Percentiles rank a stretch among this genome's conserved stretches.
These are phyloP conservation scores for Fusarium udum DNA, from an alignment of 2,329 filamentous ascomycete genomes.

Conservation along the genomic window DNA sequence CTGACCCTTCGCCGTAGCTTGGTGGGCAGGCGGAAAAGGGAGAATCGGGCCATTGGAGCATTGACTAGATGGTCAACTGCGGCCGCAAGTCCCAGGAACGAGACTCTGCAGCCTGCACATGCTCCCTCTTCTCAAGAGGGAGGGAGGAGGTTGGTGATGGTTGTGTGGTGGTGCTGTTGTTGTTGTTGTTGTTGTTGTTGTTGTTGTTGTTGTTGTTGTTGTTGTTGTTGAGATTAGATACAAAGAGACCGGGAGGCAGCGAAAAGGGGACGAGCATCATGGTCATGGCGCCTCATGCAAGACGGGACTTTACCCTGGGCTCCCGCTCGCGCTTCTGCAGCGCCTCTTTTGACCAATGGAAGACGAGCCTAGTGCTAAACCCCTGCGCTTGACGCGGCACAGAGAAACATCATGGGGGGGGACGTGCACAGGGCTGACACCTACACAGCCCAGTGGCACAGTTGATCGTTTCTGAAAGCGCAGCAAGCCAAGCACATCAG, in stretches of 20 bases:
- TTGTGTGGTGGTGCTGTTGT: slow-evolving; percentile 11
- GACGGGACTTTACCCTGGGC: neutral
- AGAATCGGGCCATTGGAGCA: slow-evolving; percentile 51
- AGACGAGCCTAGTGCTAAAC: neutral
- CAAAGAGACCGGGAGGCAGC: slow-evolving; percentile 3
- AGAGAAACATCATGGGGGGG: slow-evolving; percentile 6
- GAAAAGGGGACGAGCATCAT: slow-evolving; percentile 18
- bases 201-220: slow-evolving; percentile 19
- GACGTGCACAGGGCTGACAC: slow-evolving; percentile 33
- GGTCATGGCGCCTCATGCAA: slow-evolving; percentile 14
- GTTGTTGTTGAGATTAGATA: slow-evolving; percentile 14
- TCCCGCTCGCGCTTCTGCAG: slow-evolving; percentile 23
- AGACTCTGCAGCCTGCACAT: slow-evolving; percentile 36
- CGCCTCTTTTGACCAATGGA: slow-evolving; percentile 35
- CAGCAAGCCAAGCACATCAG: slow-evolving; percentile 12
- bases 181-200: slow-evolving; percentile 25
- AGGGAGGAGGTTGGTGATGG: slow-evolving; percentile 12
- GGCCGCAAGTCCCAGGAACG: slow-evolving; percentile 36
- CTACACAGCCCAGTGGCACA: slow-evolving; percentile 39
- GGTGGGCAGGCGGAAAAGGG: slow-evolving; percentile 64
- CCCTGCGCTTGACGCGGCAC: slow-evolving; percentile 1
- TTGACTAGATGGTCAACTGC: slow-evolving; percentile 24
- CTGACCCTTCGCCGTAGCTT: slow-evolving; percentile 67
- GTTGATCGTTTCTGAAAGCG: slow-evolving; percentile 8
- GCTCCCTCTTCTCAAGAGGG: slow-evolving; percentile 24